A percentile compares a stretch with the other conserved stretches of the same genome.
phyloP scores from a whole-genome alignment of 441 rosid species.

The Eruca vesicaria region DNA sequence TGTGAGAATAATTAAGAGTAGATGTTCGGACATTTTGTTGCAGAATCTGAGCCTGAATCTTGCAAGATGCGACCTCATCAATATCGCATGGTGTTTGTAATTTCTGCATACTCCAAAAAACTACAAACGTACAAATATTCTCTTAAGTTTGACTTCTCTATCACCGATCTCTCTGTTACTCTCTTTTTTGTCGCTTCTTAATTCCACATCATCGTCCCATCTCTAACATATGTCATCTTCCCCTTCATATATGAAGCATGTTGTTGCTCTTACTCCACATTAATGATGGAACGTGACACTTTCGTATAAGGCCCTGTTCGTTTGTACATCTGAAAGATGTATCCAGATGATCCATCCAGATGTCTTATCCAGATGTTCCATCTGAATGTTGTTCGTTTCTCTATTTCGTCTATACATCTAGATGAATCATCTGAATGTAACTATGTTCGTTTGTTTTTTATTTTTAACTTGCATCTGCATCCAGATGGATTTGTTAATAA shows the following conservation, averaged over 20 bases:
- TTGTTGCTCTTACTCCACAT: constrained; percentile 24
- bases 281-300: constrained; percentile 27
- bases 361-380: too few relatives aligned
- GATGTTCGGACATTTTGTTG: constrained; percentile 28
- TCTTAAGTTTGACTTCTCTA: constrained; percentile 27
- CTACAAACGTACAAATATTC: constrained; percentile 33
- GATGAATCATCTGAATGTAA: too few relatives aligned
- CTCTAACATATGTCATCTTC: constrained; percentile 25
- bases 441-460: too few relatives aligned
- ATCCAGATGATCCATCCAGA: too few relatives aligned
- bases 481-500: too few relatives aligned
- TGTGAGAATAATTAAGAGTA: constrained; percentile 21
- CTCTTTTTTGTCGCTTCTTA: constrained; percentile 28
- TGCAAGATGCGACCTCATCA: constrained; percentile 48
- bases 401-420: too few relatives aligned
- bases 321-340: too few relatives aligned
- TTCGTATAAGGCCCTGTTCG: too few relatives aligned
- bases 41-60: constrained; percentile 49
- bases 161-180: constrained; percentile 22
- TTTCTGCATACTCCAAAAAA: constrained; percentile 24
- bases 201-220: constrained; percentile 29
- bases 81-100: constrained; percentile 36
- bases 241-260: constrained; percentile 29
- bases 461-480: too few relatives aligned
- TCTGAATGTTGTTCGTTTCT: too few relatives aligned